A percentile compares a stretch with the other conserved stretches of the same genome.
phyloP scores from a whole-genome alignment of 768 basidiomycete genomes.

The Boletus tylopilopsis region DNA sequence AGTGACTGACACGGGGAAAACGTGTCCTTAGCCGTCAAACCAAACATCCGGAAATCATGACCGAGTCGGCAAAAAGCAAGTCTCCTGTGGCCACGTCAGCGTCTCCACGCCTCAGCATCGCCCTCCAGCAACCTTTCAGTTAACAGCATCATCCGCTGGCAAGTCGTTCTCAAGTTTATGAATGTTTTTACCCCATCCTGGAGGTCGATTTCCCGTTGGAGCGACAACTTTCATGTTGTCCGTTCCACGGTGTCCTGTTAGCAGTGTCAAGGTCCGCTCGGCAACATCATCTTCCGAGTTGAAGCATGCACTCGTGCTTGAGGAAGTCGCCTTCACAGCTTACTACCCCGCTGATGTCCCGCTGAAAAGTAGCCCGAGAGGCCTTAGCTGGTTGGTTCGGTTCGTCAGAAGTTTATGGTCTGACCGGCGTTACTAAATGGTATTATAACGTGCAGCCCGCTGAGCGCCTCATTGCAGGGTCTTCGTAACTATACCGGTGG shows the following conservation, averaged over 20 bases:
- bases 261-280: constrained; percentile 37
- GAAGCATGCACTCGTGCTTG: constrained; percentile 47
- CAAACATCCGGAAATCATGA: too few species aligned
- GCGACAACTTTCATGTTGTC: constrained; percentile 53
- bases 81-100: too few species aligned
- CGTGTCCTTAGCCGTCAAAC: too few species aligned
- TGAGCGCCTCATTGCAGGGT: constrained; percentile 44
- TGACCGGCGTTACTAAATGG: constrained; percentile 1
- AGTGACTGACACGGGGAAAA: too few species aligned
- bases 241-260: constrained; percentile 38
- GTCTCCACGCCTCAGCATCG: too few species aligned
- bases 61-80: too few species aligned
- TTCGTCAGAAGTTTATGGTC: constrained; percentile 24
- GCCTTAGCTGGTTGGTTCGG: constrained; percentile 58
- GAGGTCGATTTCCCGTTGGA: constrained; percentile 56
- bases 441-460: constrained; percentile 29
- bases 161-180: background rate
- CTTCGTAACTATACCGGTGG: constrained; percentile 49
- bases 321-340: constrained; percentile 61
- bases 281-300: constrained; percentile 19
- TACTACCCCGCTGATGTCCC: constrained; percentile 57
- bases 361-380: constrained; percentile 30
- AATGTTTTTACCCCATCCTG: constrained; percentile 42
- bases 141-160: background rate
- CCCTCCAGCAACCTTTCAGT: too few species aligned